Conservation (phyloP, 2,329 filamentous ascomycete genomes). For the Ophiobolus disseminans region DNA sequence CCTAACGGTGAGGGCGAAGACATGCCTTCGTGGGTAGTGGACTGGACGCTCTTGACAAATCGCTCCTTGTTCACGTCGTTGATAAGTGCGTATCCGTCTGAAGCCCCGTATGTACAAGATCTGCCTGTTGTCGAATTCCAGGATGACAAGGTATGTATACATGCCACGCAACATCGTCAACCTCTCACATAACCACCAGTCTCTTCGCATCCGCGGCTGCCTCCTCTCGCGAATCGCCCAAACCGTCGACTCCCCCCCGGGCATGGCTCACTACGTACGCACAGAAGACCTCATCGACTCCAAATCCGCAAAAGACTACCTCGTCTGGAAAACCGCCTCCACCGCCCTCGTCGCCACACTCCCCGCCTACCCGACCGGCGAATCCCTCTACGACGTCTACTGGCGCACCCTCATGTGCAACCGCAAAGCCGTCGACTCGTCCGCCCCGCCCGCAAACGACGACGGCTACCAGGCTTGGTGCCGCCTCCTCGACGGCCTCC, state of each 20-base stretch:
- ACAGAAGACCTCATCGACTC: too few species aligned
- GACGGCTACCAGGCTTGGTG: background rate
- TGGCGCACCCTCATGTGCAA: constrained; percentile 12
- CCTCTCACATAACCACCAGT: background rate
- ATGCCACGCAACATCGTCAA: background rate
- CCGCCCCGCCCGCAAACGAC: background rate
- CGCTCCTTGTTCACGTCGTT: background rate
- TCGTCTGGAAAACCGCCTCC: too few species aligned
- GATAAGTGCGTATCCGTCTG: background rate
- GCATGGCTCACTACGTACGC: constrained; percentile 1
- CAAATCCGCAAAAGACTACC: too few species aligned
- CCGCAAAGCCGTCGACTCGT: background rate
- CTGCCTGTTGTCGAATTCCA: background rate
- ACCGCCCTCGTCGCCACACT: background rate
- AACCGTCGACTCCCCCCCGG: constrained; percentile 1
- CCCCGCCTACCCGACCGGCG: background rate
- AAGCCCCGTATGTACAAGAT: background rate
- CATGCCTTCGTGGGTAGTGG: background rate
- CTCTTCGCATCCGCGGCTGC: background rate
- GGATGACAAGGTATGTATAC: too few species aligned
- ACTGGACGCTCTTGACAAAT: background rate
- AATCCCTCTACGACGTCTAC: constrained; percentile 5
- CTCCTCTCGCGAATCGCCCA: constrained; percentile 3
- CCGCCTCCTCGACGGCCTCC: background rate
- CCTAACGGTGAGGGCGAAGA: background rate